Conservation (phyloP, 768 basidiomycete genomes). For the Xerocomus potaroensis region DNA sequence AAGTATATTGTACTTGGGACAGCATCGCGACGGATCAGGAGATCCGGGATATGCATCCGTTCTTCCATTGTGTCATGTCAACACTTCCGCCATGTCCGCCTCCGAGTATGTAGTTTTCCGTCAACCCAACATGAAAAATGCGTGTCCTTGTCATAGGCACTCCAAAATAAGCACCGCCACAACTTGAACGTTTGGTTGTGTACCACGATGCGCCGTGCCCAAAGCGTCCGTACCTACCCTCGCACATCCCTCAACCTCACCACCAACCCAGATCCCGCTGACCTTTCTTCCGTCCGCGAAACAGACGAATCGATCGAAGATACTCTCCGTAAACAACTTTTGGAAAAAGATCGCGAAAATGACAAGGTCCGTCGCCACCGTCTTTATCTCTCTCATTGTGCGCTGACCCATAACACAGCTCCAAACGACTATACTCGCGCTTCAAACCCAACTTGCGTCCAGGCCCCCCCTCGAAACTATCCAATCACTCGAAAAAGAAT, state of each 20-base stretch:
- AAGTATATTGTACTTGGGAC: too few relatives aligned
- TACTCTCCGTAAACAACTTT: slow-evolving; percentile 53
- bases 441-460: slow-evolving; percentile 62
- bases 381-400: not conserved
- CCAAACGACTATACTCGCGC: slow-evolving; percentile 53
- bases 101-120: too few relatives aligned
- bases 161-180: too few relatives aligned
- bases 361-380: slow-evolving; percentile 47
- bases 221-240: slow-evolving; percentile 54
- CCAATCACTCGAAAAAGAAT: slow-evolving; percentile 65
- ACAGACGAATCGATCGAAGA: slow-evolving; percentile 49
- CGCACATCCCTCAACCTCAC: slow-evolving; percentile 44
- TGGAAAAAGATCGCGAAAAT: slow-evolving; percentile 66
- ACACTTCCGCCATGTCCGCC: too few relatives aligned
- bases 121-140: too few relatives aligned
- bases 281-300: slow-evolving; percentile 60
- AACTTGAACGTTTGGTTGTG: not conserved
- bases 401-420: slow-evolving; percentile 38
- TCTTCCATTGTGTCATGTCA: too few relatives aligned
- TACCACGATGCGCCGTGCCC: slow-evolving; percentile 50
- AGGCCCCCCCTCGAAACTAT: slow-evolving; percentile 67
- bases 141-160: too few relatives aligned
- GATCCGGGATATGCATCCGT: not conserved
- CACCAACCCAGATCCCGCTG: slow-evolving; percentile 45
- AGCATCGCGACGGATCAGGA: not conserved